Evolutionary conservation across 2,329 filamentous ascomycete genomes (phyloP).

Genomic region (Penicillium freii): DNA sequence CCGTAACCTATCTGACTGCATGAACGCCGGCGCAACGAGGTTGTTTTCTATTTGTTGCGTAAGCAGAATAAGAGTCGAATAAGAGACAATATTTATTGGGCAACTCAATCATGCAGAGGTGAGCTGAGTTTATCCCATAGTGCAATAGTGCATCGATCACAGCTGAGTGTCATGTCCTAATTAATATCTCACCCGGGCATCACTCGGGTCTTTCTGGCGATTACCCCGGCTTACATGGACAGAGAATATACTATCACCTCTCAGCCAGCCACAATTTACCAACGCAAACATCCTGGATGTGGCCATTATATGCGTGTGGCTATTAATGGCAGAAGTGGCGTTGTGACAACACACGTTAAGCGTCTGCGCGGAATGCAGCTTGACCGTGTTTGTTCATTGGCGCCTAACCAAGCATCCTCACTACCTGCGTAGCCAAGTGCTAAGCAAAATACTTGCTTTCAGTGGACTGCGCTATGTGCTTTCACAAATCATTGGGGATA

Average conservation of each 20-base stretch:
- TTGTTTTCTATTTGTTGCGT: neutral
- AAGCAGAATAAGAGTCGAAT: neutral
- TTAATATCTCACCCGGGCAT: too few species aligned
- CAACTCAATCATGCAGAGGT: neutral
- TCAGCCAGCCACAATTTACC: neutral
- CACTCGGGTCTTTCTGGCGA: too few species aligned
- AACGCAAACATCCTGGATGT: neutral
- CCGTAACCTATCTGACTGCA: neutral
- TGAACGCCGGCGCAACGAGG: neutral
- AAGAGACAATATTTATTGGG: neutral
- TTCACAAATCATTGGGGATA: too few species aligned
- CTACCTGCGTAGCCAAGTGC: too few species aligned
- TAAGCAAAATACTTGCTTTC: too few species aligned
- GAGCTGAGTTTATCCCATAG: too few species aligned
- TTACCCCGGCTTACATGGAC: too few species aligned
- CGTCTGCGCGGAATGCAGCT: neutral
- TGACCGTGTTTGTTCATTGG: neutral
- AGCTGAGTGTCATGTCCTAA: neutral
- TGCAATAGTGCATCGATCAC: neutral
- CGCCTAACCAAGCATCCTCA: too few species aligned
- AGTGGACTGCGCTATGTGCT: too few species aligned
- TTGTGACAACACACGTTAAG: accelerated
- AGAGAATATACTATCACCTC: neutral
- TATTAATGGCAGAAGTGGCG: neutral
- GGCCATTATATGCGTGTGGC: neutral